Conservation (phyloP, 2,329 filamentous ascomycete species). For the Didymella keratinophila region DNA sequence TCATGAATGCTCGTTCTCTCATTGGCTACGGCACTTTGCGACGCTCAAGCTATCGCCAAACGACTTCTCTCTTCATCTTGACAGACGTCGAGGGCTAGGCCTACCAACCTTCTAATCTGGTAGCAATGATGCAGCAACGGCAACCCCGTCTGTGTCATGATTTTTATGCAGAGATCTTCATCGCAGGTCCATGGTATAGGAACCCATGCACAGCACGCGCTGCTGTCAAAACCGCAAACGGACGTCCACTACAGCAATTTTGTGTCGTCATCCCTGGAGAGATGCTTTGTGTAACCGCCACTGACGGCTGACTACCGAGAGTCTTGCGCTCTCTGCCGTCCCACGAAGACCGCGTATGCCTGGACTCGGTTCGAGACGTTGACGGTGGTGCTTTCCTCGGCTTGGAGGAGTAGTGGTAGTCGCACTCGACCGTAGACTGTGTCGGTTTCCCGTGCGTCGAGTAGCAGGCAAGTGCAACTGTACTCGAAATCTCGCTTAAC, state of each 20-base stretch:
- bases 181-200: slow-evolving; percentile 10
- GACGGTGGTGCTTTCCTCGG: neutral
- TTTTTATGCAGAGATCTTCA: slow-evolving; percentile 6
- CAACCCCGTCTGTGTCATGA: neutral
- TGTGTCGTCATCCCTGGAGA: slow-evolving; percentile 9
- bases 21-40: slow-evolving; percentile 3
- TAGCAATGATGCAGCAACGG: slow-evolving; percentile 4
- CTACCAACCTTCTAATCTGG: neutral
- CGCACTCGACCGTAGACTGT: neutral
- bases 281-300: slow-evolving; percentile 5
- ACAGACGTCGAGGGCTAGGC: neutral
- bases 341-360: neutral
- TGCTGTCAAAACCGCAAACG: slow-evolving; percentile 20
- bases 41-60: neutral
- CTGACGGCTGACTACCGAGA: neutral
- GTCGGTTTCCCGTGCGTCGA: slow-evolving; percentile 2
- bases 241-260: slow-evolving; percentile 5
- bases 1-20: neutral
- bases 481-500: slow-evolving; percentile 9
- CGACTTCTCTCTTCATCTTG: slow-evolving; percentile 9
- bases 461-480: slow-evolving; percentile 4
- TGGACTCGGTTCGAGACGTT: neutral
- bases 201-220: slow-evolving; percentile 14
- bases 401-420: neutral
- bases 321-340: neutral